phyloP scores from a whole-genome alignment of 129 eudicot genomes.

The Lactuca sativa region DNA sequence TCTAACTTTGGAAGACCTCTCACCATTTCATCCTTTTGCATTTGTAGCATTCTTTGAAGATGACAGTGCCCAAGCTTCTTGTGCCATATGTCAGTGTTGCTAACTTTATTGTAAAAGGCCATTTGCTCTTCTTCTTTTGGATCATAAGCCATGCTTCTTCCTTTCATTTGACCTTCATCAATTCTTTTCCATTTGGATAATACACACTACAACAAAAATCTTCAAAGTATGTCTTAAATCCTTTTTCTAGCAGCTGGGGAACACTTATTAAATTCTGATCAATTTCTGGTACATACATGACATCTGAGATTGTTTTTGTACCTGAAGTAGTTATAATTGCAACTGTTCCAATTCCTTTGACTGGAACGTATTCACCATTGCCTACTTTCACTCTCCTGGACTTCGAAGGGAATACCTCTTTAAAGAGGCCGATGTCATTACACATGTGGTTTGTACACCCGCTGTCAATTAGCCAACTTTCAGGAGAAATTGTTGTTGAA shows the following conservation, averaged over 20 bases:
- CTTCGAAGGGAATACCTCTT: no score
- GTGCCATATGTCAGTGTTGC: not conserved
- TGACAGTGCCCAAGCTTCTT: not conserved
- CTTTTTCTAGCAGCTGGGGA: not conserved
- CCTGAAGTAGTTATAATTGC: no score
- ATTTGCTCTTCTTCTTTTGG: not conserved
- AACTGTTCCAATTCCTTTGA: no score
- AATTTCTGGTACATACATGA: no score
- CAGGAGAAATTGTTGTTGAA: not conserved
- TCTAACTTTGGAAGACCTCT: not conserved
- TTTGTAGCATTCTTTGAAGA: not conserved
- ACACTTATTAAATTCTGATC: no score
- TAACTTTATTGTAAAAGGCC: not conserved
- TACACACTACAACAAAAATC: not conserved
- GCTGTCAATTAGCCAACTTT: not conserved
- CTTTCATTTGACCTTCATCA: not conserved
- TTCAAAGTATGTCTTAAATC: not conserved
- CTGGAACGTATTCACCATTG: not conserved
- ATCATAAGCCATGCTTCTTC: not conserved
- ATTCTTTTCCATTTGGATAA: not conserved
- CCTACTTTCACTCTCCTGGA: not conserved
- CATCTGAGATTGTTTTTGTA: no score
- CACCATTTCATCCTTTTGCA: not conserved
- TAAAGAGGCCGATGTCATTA: not conserved
- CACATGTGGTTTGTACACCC: no score